Percentiles rank a stretch among this genome's conserved stretches.
Evolutionary conservation across 2,329 filamentous ascomycete species (phyloP).

Genomic region (Leptographium procerum): DNA sequence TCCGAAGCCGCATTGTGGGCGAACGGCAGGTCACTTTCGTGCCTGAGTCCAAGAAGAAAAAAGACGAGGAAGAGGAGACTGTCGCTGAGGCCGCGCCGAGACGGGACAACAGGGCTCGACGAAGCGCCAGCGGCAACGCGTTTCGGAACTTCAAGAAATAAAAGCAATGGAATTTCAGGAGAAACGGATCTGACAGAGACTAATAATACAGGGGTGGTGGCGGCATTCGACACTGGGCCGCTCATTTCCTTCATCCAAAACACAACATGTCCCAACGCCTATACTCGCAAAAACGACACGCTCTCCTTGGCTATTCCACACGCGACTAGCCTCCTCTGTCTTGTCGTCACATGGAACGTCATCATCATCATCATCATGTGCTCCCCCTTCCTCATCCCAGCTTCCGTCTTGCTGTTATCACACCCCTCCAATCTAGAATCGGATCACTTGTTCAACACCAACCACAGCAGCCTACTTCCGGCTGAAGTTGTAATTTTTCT

Average conservation of each 20-base stretch:
- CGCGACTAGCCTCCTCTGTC: neutral
- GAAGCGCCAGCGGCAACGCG: constrained; percentile 67
- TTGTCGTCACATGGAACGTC: neutral
- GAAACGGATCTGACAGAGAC: neutral
- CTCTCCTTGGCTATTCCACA: neutral
- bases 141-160: constrained; percentile 47
- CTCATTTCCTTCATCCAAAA: neutral
- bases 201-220: constrained; percentile 2
- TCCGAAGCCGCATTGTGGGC: constrained; percentile 40
- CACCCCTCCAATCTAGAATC: no score
- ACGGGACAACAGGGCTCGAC: constrained; percentile 31
- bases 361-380: neutral
- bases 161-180: neutral
- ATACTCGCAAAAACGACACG: neutral
- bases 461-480: constrained; percentile 17
- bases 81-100: constrained; percentile 19
- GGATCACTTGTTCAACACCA: neutral
- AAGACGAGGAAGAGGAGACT: constrained; percentile 22
- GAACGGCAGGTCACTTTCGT: constrained; percentile 64
- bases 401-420: no score
- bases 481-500: constrained; percentile 15
- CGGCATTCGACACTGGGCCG: neutral
- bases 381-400: no score
- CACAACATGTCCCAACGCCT: neutral
- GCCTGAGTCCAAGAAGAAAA: constrained; percentile 45